Percentiles rank a stretch among this genome's conserved stretches.
These are phyloP conservation scores for Exophiala sideris DNA, from an alignment of 2,329 filamentous ascomycete species.

Conservation along the genomic window DNA sequence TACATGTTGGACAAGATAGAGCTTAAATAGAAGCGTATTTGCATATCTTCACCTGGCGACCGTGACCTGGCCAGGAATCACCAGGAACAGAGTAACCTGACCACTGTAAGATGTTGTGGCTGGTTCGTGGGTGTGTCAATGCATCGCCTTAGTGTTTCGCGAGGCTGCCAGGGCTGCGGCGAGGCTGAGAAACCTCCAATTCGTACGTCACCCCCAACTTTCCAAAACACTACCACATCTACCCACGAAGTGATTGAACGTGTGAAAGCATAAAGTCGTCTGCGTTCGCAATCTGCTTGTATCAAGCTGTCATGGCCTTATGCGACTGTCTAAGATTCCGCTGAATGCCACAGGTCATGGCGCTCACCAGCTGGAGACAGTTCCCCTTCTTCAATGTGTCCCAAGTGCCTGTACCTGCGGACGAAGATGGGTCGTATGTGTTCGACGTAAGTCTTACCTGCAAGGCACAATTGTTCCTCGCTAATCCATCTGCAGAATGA, in stretches of 20 bases:
- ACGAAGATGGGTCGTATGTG: constrained; percentile 73
- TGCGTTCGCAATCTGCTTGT: neutral
- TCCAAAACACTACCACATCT: neutral
- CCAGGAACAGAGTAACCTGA: too few species aligned
- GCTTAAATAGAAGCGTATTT: too few species aligned
- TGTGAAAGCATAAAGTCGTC: neutral
- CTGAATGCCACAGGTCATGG: constrained; percentile 18
- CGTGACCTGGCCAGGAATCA: too few species aligned
- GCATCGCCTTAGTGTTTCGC: neutral
- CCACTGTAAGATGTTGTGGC: too few species aligned
- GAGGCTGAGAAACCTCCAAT: neutral
- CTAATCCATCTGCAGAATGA: constrained; percentile 51
- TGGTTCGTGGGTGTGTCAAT: neutral
- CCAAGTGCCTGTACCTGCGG: constrained; percentile 69
- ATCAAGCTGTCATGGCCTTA: constrained; percentile 1
- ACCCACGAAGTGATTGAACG: neutral
- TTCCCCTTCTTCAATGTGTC: constrained; percentile 99
- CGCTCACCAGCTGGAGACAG: constrained; percentile 76
- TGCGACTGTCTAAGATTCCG: neutral
- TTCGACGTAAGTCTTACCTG: constrained; percentile 62
- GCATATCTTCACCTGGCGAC: too few species aligned
- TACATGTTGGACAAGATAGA: too few species aligned
- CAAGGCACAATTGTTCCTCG: constrained; percentile 8
- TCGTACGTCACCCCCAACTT: constrained; percentile 3
- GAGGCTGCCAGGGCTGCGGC: neutral